Base-by-base conservation (phyloP, 169 alveolate species). In the Eimeria brunetti region DNA sequence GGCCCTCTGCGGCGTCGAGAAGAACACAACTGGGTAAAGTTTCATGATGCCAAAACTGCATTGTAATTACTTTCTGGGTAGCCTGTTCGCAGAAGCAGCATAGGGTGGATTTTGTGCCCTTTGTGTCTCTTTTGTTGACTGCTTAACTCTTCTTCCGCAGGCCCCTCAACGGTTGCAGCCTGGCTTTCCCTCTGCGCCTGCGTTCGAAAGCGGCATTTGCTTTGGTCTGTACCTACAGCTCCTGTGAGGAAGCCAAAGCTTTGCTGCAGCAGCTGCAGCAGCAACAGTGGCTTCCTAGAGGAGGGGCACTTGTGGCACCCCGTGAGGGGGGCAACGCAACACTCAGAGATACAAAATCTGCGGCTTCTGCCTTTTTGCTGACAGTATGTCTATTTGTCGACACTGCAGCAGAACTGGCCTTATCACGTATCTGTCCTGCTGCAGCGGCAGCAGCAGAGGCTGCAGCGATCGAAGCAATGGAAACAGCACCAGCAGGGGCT, bases 151-250 rank as follows among this genome's bases (percentile, higher is more conserved):
- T 76, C 36, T 46, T 18, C 76, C 90, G 38, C 90, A 83, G 90
- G 71, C 75, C 90, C 76, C 90, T 83, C 75, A n/a, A 56, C 24
- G 90, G 90, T 75, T 83, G 90, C 53, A 83, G 90, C 75, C 51
- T 83, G 16, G 75, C 76, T 16, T 83, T 83, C 33, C 90, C 90
- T n/a, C 22, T 83, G 24, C 76, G 90, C n/a, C 90, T 83, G 33
- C 75, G 49, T 16, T 83, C 90, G 20, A 51, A 53, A 8, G 90
- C 76, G 3, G 90, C 90, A 30, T 30, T 83, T 9, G 90, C 90
- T 6, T 30, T 83, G 51, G 90, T 56, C n/a, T 30, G 58, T 41
- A 33, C 90, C 51, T 83, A 56, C 75, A 30, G 76, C 90, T 14
- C 76, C 38, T 83, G 90, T 30, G 90, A 49, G 75, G 76, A 83